phyloP scores from a whole-genome alignment of 345 rosid species.

The Adansonia digitata region DNA sequence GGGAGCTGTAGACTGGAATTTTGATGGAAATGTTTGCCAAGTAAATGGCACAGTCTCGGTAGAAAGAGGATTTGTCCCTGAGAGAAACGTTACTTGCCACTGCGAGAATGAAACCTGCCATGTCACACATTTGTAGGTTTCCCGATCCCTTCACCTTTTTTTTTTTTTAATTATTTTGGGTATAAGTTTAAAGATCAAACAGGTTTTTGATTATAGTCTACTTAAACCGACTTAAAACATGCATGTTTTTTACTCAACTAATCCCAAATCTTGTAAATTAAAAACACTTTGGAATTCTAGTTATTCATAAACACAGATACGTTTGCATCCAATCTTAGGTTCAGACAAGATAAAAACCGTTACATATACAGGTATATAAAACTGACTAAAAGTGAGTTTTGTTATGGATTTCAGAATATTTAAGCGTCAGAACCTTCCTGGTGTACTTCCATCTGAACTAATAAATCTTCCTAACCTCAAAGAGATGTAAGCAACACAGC shows the following conservation, averaged over 20 bases:
- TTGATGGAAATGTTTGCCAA: slow-evolving; percentile 38
- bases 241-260: background rate
- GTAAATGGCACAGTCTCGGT: slow-evolving; percentile 9
- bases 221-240: background rate
- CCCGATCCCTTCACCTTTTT: background rate
- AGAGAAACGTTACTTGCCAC: slow-evolving; percentile 24
- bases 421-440: slow-evolving; percentile 43
- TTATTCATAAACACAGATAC: background rate
- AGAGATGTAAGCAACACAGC: slow-evolving; percentile 34
- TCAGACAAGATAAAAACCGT: background rate
- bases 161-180: too few relatives aligned
- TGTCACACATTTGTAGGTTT: slow-evolving; percentile 29
- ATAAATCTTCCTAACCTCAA: slow-evolving; percentile 40
- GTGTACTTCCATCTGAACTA: slow-evolving; percentile 46
- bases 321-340: background rate
- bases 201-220: background rate
- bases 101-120: slow-evolving; percentile 39
- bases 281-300: background rate
- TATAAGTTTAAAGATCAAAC: too few relatives aligned
- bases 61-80: slow-evolving; percentile 13
- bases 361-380: background rate
- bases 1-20: slow-evolving; percentile 49
- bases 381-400: background rate
- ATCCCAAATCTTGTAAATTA: background rate
- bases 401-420: slow-evolving; percentile 57